Evolutionary conservation across 306 rosid genomes (phyloP).

Genomic region (Castanea mollissima): DNA sequence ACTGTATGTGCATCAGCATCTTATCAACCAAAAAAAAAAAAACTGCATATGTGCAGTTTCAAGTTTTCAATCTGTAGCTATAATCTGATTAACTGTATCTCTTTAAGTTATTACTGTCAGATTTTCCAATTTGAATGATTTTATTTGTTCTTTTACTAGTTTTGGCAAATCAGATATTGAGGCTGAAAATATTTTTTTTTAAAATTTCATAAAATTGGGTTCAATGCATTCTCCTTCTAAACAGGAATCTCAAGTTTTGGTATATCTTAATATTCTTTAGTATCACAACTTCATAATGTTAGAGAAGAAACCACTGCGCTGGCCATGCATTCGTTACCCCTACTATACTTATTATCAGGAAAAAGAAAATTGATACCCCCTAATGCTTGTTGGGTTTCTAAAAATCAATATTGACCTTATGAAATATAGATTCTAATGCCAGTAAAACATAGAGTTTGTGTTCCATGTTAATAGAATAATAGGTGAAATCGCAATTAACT

Average conservation of each 20-base stretch:
- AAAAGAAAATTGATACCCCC: neutral
- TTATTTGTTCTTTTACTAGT: neutral
- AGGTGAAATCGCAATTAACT: neutral
- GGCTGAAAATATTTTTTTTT: neutral
- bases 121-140: neutral
- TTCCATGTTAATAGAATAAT: neutral
- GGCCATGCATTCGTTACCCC: neutral
- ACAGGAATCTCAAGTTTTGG: neutral
- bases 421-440: neutral
- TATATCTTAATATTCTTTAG: neutral
- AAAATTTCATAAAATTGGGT: neutral
- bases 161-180: neutral
- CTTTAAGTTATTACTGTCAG: neutral
- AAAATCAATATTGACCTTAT: neutral
- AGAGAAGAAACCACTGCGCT: neutral
- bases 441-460: neutral
- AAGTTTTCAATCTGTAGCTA: neutral
- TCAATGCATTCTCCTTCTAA: neutral
- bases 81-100: neutral
- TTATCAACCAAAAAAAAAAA: neutral
- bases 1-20: neutral
- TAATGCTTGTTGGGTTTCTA: neutral
- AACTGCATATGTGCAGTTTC: neutral
- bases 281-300: neutral
- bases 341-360: no score